Conservation (phyloP, 345 rosid genomes). For the Populus deltoides region DNA sequence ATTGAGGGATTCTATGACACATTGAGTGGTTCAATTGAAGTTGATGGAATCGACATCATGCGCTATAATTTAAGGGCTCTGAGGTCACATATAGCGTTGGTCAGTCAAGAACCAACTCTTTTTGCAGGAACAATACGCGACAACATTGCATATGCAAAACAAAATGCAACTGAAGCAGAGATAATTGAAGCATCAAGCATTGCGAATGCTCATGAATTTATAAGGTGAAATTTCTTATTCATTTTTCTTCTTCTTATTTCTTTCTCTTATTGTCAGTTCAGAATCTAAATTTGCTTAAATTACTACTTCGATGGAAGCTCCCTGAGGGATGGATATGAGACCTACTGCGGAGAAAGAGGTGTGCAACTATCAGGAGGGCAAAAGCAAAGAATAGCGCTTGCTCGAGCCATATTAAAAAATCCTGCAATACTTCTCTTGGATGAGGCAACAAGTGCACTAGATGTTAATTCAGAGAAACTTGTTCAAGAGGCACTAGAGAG, state of each 20-base stretch:
- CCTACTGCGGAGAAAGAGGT: not conserved
- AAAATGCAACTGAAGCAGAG: constrained; percentile 29
- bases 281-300: not conserved
- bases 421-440: constrained; percentile 23
- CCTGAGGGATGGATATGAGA: not conserved
- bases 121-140: constrained; percentile 29
- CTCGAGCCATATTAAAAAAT: constrained; percentile 13
- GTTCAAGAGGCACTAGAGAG: constrained; percentile 35
- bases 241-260: not conserved
- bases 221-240: not conserved
- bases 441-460: constrained; percentile 39
- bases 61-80: not conserved
- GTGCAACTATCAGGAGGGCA: constrained; percentile 12
- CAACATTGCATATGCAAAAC: constrained; percentile 29
- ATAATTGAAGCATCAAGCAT: constrained; percentile 24
- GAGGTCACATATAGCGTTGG: constrained; percentile 17
- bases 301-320: not conserved
- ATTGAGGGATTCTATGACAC: not conserved
- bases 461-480: constrained; percentile 31
- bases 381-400: constrained; percentile 10
- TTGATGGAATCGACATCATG: constrained; percentile 12
- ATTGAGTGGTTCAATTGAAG: constrained; percentile 1
- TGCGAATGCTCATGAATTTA: constrained; percentile 38
- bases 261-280: not conserved
- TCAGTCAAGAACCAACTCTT: constrained; percentile 33